Base-by-base conservation (phyloP, 2,329 filamentous ascomycete genomes). In the Fusarium hostae region DNA sequence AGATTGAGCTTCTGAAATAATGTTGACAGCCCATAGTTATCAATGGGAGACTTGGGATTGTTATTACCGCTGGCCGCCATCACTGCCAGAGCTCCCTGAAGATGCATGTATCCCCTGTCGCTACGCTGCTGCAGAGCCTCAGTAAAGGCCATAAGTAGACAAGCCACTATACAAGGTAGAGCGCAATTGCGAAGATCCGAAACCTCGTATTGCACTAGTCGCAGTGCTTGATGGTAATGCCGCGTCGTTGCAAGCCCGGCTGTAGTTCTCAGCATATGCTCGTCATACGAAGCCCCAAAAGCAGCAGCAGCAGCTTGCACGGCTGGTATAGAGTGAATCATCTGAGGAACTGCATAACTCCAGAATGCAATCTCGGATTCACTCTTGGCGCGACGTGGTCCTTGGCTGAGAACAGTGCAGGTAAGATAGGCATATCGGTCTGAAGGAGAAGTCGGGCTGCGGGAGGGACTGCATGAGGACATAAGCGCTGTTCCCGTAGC, bases 1-100 rank as follows among this genome's bases (percentile, higher is more conserved):
- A 73, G 69, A 18, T 64, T 66, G 3, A 73, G 40, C 8, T 73
- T 73, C 20, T 57, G 44, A 5, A 72, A 55, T 3, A 73, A 24
- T 4, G 40, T 50, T 2, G 66, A 39, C 0, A 72, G 22, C 10
- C 30, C 45, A 3, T 50, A 48, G 1, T 58, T 34, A 37, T 70
- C 52, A 1, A 59, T 13, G 4, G 12, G 9, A 9, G 5, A 24
- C 24, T 5, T 24, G 6, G 28, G 7, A 12, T 37, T 55, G 9
- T 24, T 12, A 6, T 39, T 43, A 2, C 34, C 3, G 11, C 26
- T 40, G 13, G 59, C 52, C 16, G 39, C 41, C 58, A 70, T 61
- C 12, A 73, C 41, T 26, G 66, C 13, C 3, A 72, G 35, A 2
- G 66, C 62, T 0, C 70, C 70, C 13, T 52, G 43, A 1, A 73